These are phyloP conservation scores for Lipomyces orientalis DNA, from an alignment of 805 yeast species.

Conservation along the genomic window DNA sequence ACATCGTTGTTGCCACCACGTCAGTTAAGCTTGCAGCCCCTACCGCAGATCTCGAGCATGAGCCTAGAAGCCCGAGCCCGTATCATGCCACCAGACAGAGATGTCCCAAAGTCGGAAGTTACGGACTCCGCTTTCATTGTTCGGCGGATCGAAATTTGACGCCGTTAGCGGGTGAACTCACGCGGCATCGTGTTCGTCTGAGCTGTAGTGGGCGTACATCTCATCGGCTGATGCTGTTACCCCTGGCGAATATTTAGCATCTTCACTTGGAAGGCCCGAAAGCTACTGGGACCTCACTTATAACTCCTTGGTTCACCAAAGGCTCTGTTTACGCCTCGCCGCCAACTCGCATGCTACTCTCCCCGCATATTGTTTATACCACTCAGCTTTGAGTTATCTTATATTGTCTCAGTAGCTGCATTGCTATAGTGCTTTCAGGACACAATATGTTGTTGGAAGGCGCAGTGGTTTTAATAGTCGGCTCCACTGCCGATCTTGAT, in stretches of 20 bases:
- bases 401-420: neutral
- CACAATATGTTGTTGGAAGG: conserved; percentile 19
- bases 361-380: neutral
- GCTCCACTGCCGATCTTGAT: conserved; percentile 31
- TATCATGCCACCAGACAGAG: neutral
- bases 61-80: neutral
- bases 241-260: neutral
- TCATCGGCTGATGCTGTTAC: neutral
- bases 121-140: too few relatives aligned
- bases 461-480: conserved; percentile 30
- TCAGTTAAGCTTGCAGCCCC: neutral
- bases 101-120: neutral
- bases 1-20: neutral
- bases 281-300: neutral
- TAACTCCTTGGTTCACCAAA: neutral
- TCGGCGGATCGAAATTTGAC: too few relatives aligned
- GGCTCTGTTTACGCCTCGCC: too few relatives aligned
- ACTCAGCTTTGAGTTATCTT: neutral
- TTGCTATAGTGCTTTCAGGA: neutral
- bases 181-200: too few relatives aligned
- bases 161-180: too few relatives aligned
- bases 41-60: neutral
- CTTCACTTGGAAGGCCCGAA: neutral
- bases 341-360: too few relatives aligned
- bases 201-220: neutral